These are phyloP conservation scores for Penicillium sumatraense DNA, from an alignment of 2,329 filamentous ascomycete genomes.

Conservation along the genomic window DNA sequence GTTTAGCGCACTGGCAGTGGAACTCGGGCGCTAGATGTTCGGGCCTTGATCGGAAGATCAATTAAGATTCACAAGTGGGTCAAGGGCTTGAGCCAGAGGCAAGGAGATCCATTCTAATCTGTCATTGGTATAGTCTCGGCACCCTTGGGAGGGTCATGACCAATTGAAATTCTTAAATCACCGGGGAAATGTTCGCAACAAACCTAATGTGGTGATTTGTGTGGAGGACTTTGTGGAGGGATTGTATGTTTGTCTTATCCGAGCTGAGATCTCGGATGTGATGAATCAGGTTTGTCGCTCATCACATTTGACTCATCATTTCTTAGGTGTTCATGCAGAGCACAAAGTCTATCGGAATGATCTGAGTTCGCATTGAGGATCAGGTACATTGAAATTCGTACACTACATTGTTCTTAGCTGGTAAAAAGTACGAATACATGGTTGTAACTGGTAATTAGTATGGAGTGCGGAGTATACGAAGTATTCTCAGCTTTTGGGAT, in stretches of 20 bases:
- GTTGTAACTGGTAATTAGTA: too few species aligned
- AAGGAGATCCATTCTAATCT: not conserved
- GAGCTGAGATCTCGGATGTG: constrained; percentile 7
- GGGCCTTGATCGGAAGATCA: not conserved
- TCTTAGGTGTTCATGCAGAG: not conserved
- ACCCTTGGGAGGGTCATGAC: not conserved
- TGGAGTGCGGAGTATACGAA: too few species aligned
- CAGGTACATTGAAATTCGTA: not conserved
- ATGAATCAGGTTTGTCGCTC: not conserved
- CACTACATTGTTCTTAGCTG: too few species aligned
- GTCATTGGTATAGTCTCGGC: not conserved
- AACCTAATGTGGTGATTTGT: not conserved
- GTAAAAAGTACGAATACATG: too few species aligned
- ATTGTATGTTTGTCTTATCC: not conserved
- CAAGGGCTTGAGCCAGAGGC: not conserved
- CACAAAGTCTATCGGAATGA: not conserved
- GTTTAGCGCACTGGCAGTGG: not conserved
- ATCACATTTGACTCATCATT: not conserved
- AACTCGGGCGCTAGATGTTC: not conserved
- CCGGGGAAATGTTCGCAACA: too few species aligned
- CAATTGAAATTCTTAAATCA: not conserved
- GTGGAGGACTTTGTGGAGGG: not conserved
- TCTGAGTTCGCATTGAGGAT: not conserved
- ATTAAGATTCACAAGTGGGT: not conserved
- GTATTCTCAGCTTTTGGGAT: too few species aligned